phyloP scores from a whole-genome alignment of 1,139 yeast genomes.

The Lodderomyces oxycetoniae region DNA sequence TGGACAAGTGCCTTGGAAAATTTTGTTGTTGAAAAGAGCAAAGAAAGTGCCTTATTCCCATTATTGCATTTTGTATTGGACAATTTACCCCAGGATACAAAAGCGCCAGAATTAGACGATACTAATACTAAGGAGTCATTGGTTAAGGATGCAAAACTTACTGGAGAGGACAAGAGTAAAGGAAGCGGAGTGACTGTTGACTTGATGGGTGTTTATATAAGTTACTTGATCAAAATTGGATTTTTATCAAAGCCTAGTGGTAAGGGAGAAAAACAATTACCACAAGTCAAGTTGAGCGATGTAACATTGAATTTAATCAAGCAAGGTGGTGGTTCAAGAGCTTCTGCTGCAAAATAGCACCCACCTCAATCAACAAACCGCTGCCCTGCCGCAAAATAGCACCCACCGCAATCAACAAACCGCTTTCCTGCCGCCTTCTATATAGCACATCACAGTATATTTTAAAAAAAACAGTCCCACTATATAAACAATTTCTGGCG shows the following conservation, averaged over 20 bases:
- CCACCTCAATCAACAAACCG: neutral
- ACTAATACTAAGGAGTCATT: slow-evolving; percentile 66
- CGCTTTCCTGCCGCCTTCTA: neutral
- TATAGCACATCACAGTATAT: too few species aligned
- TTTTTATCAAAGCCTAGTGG: slow-evolving; percentile 62
- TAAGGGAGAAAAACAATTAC: slow-evolving; percentile 45
- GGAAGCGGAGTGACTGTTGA: slow-evolving; percentile 70
- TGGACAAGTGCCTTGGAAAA: slow-evolving; percentile 79
- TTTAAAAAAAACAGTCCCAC: too few species aligned
- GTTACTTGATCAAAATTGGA: slow-evolving; percentile 75
- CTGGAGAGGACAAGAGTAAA: slow-evolving; percentile 58
- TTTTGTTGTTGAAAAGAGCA: slow-evolving; percentile 63
- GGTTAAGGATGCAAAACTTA: slow-evolving; percentile 53
- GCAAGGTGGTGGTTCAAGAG: slow-evolving; percentile 89
- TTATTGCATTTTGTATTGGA: slow-evolving; percentile 90
- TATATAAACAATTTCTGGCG: too few species aligned
- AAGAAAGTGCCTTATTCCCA: slow-evolving; percentile 88
- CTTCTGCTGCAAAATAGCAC: slow-evolving; percentile 44
- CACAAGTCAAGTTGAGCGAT: slow-evolving; percentile 50
- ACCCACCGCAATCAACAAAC: neutral
- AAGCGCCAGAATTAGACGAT: slow-evolving; percentile 95
- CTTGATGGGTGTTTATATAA: slow-evolving; percentile 70
- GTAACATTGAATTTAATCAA: slow-evolving; percentile 62
- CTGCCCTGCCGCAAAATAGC: slow-evolving; percentile 19
- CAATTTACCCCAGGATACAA: slow-evolving; percentile 82